phyloP scores from a whole-genome alignment of 371 early-diverging fungal species.

The Dinochytrium kinnereticum region DNA sequence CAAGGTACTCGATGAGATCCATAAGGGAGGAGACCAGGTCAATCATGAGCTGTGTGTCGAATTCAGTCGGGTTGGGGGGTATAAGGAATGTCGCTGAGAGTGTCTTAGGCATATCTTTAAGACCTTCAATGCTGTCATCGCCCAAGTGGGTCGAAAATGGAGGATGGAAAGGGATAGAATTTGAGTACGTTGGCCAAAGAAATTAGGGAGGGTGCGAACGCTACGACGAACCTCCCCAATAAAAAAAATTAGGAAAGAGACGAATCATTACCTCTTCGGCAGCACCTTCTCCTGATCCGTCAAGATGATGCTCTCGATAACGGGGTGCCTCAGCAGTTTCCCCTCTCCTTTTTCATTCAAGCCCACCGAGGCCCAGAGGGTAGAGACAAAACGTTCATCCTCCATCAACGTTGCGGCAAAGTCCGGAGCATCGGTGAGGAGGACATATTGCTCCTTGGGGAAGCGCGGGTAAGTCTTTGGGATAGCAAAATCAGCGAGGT shows the following conservation, averaged over 20 bases:
- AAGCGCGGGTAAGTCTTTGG: constrained; percentile 25
- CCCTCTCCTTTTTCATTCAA: constrained; percentile 43
- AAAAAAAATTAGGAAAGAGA: no score
- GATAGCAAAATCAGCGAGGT: constrained; percentile 55
- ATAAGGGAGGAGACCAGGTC: constrained; percentile 25
- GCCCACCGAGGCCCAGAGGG: constrained; percentile 47
- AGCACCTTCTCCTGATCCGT: constrained; percentile 45
- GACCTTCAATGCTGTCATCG: constrained; percentile 42
- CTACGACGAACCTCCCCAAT: no score
- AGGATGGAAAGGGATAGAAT: no score
- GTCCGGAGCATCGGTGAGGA: constrained; percentile 55
- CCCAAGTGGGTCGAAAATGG: not conserved
- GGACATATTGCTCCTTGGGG: constrained; percentile 44
- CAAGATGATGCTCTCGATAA: constrained; percentile 48
- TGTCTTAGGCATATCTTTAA: constrained; percentile 30
- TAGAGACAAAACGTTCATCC: constrained; percentile 34
- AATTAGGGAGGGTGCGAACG: no score
- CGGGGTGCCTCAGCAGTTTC: constrained; percentile 26
- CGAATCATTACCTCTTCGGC: constrained; percentile 31
- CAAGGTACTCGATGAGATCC: constrained; percentile 40
- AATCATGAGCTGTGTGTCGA: not conserved
- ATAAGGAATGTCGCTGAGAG: constrained; percentile 32
- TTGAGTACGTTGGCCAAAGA: no score
- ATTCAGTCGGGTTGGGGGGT: not conserved
- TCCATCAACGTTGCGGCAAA: constrained; percentile 44